Conservation (phyloP, 2,329 filamentous ascomycete species). For the Lecanicillium sp. region DNA sequence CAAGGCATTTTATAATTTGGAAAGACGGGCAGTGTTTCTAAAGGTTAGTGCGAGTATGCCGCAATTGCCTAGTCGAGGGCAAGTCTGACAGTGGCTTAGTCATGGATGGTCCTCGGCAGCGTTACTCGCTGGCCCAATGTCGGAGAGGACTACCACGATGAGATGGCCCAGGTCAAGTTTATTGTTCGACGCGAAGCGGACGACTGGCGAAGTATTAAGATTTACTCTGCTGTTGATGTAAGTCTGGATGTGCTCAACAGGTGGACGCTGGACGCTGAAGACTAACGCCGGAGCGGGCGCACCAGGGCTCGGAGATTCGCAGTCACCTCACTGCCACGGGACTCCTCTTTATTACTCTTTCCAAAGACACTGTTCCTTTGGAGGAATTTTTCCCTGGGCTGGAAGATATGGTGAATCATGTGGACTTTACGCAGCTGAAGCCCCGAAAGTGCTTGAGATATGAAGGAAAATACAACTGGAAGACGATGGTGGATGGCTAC, state of each 20-base stretch:
- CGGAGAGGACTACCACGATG: conserved; percentile 8
- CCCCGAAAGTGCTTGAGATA: conserved; percentile 46
- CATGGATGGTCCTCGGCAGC: conserved; percentile 11
- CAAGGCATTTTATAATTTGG: conserved; percentile 9
- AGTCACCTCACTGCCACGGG: conserved; percentile 38
- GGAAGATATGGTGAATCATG: conserved; percentile 35
- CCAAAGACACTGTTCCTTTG: conserved; percentile 37
- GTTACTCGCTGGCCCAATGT: conserved; percentile 10
- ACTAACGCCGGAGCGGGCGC: too few species aligned
- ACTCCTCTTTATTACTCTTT: conserved; percentile 43
- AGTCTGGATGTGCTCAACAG: conserved; percentile 1
- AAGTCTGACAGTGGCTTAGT: conserved; percentile 2
- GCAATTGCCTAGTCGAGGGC: too few species aligned
- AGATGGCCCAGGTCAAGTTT: conserved; percentile 12
- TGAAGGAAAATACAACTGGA: conserved; percentile 50
- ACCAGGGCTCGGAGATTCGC: conserved; percentile 12
- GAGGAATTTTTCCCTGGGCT: conserved; percentile 46
- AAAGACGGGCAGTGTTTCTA: conserved; percentile 11
- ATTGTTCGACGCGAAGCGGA: conserved; percentile 4
- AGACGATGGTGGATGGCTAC: conserved; percentile 51
- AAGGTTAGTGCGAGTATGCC: conserved; percentile 6
- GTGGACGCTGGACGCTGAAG: too few species aligned
- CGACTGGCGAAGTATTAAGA: conserved; percentile 9
- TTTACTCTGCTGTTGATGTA: not conserved
- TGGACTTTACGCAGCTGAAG: conserved; percentile 46